Conservation (phyloP, 768 basidiomycete genomes). For the Saitozyma sp. region DNA sequence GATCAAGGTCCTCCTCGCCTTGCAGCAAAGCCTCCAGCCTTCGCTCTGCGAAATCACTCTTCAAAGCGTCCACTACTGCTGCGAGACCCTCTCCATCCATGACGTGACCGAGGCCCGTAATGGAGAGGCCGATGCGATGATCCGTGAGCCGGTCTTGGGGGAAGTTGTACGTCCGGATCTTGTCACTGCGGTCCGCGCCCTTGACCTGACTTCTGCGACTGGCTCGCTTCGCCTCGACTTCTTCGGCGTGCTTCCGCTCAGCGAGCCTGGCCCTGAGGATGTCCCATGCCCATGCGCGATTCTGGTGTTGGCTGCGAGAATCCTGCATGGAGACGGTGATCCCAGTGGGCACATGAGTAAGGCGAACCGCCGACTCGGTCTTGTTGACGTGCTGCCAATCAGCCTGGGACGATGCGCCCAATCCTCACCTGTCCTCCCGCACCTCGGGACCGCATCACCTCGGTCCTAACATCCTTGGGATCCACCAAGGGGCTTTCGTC, state of each 20-base stretch:
- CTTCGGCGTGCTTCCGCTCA: slow-evolving; percentile 71
- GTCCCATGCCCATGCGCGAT: slow-evolving; percentile 88
- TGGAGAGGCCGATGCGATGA: slow-evolving; percentile 77
- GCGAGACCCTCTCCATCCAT: slow-evolving; percentile 55
- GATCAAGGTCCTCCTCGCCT: slow-evolving; percentile 48
- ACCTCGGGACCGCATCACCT: slow-evolving; percentile 95
- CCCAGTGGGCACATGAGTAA: slow-evolving; percentile 89
- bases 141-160: slow-evolving; percentile 93
- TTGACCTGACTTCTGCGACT: slow-evolving; percentile 72
- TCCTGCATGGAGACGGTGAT: slow-evolving; percentile 98
- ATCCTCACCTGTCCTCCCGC: slow-evolving; percentile 84
- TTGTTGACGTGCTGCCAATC: slow-evolving; percentile 84
- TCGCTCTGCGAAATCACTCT: slow-evolving; percentile 44
- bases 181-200: slow-evolving; percentile 84
- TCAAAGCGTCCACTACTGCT: slow-evolving; percentile 48
- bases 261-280: slow-evolving; percentile 82
- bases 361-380: slow-evolving; percentile 94
- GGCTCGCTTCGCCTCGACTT: slow-evolving; percentile 69
- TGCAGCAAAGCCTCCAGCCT: slow-evolving; percentile 51
- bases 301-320: slow-evolving; percentile 95
- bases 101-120: slow-evolving; percentile 56
- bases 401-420: not conserved
- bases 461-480: slow-evolving; percentile 76
- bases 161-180: slow-evolving; percentile 94
- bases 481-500: slow-evolving; percentile 72